These are phyloP conservation scores for Suhomyces taliae DNA, from an alignment of 1,139 yeast genomes.

Conservation along the genomic window DNA sequence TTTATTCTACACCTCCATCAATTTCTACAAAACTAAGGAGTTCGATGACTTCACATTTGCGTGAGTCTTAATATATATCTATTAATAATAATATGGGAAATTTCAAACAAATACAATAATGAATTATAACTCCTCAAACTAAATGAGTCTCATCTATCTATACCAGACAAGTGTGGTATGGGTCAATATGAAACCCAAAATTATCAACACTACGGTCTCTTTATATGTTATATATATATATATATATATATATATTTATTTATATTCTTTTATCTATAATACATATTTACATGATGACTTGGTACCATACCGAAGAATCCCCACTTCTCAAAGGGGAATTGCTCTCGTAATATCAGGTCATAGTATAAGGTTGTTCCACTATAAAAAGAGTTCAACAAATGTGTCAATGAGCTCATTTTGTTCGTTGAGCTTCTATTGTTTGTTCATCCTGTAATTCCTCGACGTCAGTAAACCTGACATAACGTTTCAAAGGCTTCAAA, in stretches of 20 bases:
- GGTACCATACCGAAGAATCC: neutral
- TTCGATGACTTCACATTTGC: too few relatives aligned
- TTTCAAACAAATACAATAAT: too few relatives aligned
- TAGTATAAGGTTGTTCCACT: neutral
- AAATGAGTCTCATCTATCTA: too few relatives aligned
- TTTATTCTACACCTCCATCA: too few relatives aligned
- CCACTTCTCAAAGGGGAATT: constrained; percentile 7
- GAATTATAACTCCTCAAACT: too few relatives aligned
- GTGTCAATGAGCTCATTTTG: neutral
- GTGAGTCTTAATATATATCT: too few relatives aligned
- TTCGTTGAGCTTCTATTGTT: neutral
- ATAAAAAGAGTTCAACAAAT: neutral
- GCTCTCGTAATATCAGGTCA: neutral
- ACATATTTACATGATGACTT: constrained; percentile 1
- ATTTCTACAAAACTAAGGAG: too few relatives aligned
- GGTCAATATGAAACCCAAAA: too few relatives aligned
- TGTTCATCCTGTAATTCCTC: constrained; percentile 16
- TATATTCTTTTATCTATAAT: constrained; percentile 1
- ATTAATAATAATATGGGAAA: too few relatives aligned
- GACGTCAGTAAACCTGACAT: constrained; percentile 27
- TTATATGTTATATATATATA: too few relatives aligned
- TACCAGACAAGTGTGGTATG: too few relatives aligned
- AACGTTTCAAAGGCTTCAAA: constrained; percentile 27
- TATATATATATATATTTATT: too few relatives aligned
- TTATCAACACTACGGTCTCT: neutral